Evolutionary conservation across 306 rosid genomes (phyloP).

Genomic region (Boehmeria nivea): DNA sequence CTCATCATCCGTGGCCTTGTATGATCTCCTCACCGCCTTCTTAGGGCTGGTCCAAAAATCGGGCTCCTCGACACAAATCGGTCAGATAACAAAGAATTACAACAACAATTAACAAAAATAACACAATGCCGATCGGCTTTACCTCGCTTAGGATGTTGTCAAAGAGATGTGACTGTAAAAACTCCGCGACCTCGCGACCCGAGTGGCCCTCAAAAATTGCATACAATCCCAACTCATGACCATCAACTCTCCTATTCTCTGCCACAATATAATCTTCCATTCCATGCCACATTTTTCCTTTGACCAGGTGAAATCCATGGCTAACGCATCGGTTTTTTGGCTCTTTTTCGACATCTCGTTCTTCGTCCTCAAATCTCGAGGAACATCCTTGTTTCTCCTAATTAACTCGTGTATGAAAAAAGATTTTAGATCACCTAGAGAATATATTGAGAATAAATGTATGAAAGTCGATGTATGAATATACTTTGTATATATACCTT

Average conservation of each 20-base stretch:
- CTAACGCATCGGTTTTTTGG: constrained; percentile 21
- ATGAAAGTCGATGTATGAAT: too few species aligned
- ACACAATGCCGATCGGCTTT: background rate
- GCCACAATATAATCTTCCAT: constrained; percentile 62
- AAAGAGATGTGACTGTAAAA: constrained; percentile 53
- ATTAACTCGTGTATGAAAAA: too few species aligned
- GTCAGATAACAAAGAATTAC: background rate
- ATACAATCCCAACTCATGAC: constrained; percentile 43
- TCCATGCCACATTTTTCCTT: constrained; percentile 47
- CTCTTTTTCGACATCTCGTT: constrained; percentile 11
- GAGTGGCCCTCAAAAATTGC: constrained; percentile 67
- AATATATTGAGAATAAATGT: too few species aligned
- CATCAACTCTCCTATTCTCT: constrained; percentile 32
- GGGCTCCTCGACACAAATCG: constrained; percentile 20
- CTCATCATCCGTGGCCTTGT: constrained; percentile 39
- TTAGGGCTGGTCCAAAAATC: constrained; percentile 56
- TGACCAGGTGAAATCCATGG: constrained; percentile 44
- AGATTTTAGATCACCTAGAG: too few species aligned
- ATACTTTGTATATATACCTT: constrained; percentile 13
- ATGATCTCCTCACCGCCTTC: constrained; percentile 45
- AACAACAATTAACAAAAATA: too few species aligned
- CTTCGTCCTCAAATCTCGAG: background rate
- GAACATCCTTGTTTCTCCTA: background rate
- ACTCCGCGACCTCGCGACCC: constrained; percentile 47
- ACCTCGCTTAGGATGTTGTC: constrained; percentile 44